Evolutionary conservation across 2,329 filamentous ascomycete species (phyloP).

Genomic region (Setomelanomma holmii): DNA sequence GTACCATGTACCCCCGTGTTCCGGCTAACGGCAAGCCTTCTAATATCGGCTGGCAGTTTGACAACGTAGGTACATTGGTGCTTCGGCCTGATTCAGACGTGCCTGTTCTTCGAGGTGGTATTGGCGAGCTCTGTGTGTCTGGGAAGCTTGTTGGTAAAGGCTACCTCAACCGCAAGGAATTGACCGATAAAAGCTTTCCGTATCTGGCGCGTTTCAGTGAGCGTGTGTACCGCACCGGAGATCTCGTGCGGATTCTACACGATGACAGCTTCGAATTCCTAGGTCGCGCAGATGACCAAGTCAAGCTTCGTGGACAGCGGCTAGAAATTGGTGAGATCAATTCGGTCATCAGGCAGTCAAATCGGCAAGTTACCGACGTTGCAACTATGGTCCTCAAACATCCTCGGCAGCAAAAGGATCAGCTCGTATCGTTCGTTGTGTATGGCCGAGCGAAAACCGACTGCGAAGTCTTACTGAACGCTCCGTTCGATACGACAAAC

Average conservation of each 20-base stretch:
- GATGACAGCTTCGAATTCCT: constrained; percentile 87
- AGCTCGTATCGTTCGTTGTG: constrained; percentile 77
- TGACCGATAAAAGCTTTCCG: constrained; percentile 80
- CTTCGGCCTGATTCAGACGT: constrained; percentile 71
- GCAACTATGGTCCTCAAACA: constrained; percentile 79
- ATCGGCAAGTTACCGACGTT: constrained; percentile 68
- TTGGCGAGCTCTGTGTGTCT: constrained; percentile 89
- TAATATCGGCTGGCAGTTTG: constrained; percentile 87
- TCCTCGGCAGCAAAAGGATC: constrained; percentile 75
- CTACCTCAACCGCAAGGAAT: constrained; percentile 80
- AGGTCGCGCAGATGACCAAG: constrained; percentile 87
- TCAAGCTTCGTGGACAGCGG: constrained; percentile 88
- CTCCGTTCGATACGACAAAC: constrained; percentile 22
- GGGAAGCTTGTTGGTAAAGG: constrained; percentile 88
- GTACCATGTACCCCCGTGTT: constrained; percentile 87
- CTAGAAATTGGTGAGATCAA: constrained; percentile 94
- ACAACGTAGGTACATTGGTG: constrained; percentile 86
- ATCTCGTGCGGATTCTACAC: constrained; percentile 80
- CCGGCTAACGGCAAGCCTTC: constrained; percentile 78
- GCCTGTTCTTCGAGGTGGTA: constrained; percentile 77
- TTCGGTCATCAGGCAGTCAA: constrained; percentile 72
- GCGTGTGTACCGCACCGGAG: constrained; percentile 82
- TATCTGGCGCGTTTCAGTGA: constrained; percentile 58
- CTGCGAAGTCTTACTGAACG: constrained; percentile 26
- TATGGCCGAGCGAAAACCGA: constrained; percentile 25